Percentiles rank a stretch among this genome's conserved stretches.
Conservation (phyloP, 129 eudicot species). For the Smallanthus sonchifolius region DNA sequence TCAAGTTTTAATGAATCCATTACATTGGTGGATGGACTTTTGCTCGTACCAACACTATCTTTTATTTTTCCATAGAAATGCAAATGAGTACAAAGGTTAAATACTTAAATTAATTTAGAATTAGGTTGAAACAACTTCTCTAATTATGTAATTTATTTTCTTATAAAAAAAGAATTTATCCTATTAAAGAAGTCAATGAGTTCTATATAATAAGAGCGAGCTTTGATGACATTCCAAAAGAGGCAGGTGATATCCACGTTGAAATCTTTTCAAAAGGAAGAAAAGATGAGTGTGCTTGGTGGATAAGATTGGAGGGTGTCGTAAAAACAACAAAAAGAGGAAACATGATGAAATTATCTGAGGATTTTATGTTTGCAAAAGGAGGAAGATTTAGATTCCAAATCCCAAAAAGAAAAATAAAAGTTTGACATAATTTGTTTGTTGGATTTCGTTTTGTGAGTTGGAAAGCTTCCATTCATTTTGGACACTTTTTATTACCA, state of each 20-base stretch:
- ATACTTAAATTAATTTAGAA: no score
- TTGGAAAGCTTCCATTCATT: conserved; percentile 33
- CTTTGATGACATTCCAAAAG: conserved; percentile 25
- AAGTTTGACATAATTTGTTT: conserved; percentile 25
- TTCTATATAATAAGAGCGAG: background rate
- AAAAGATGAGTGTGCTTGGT: conserved; percentile 21
- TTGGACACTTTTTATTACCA: conserved; percentile 15
- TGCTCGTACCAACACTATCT: no score
- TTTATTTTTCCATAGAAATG: no score
- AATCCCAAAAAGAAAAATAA: conserved; percentile 14
- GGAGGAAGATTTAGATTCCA: conserved; percentile 33
- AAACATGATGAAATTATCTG: conserved; percentile 31
- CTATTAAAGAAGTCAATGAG: background rate
- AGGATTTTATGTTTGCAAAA: conserved; percentile 48
- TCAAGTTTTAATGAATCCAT: no score
- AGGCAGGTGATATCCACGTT: conserved; percentile 30
- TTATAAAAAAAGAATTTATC: background rate
- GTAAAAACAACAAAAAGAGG: conserved; percentile 28
- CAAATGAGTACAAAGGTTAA: no score
- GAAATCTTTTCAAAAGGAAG: conserved; percentile 6
- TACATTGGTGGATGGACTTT: no score
- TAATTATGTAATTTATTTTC: no score
- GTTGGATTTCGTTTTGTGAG: conserved; percentile 46
- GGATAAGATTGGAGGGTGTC: conserved; percentile 47
- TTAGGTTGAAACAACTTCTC: no score